Evolutionary conservation across 2,329 filamentous ascomycete genomes (phyloP).

Genomic region (Colletotrichum kahawae): DNA sequence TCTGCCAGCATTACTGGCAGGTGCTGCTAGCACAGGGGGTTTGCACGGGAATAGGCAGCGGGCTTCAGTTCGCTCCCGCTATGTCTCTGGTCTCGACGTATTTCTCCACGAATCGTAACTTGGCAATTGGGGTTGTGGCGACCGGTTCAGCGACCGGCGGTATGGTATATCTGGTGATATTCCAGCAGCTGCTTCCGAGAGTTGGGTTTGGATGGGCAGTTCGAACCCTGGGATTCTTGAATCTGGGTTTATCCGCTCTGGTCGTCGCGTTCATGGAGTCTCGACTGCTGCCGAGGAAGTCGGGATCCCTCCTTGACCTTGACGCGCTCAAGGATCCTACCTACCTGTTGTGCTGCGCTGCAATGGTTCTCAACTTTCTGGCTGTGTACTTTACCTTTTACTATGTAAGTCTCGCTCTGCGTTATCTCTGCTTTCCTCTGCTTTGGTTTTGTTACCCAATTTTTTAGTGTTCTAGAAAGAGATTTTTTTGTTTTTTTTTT

Average conservation of each 20-base stretch:
- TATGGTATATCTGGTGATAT: conserved; percentile 50
- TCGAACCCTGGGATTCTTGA: conserved; percentile 46
- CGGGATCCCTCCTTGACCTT: conserved; percentile 41
- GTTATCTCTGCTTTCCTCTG: too few relatives aligned
- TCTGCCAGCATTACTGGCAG: conserved; percentile 50
- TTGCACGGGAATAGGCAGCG: conserved; percentile 54
- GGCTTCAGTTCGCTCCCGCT: conserved; percentile 60
- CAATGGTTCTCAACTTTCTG: too few relatives aligned
- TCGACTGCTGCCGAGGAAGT: background rate
- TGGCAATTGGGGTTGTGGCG: conserved; percentile 64
- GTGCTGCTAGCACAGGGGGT: conserved; percentile 54
- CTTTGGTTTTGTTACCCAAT: too few relatives aligned
- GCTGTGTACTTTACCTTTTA: too few relatives aligned
- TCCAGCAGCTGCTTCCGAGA: conserved; percentile 41
- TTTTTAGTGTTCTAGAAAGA: too few relatives aligned
- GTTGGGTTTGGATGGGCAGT: conserved; percentile 62
- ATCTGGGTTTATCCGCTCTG: background rate
- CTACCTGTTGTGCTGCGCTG: too few relatives aligned
- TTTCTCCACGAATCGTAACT: conserved; percentile 57
- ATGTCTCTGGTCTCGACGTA: conserved; percentile 66
- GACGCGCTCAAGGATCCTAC: too few relatives aligned
- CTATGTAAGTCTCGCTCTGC: too few relatives aligned
- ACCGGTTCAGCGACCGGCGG: conserved; percentile 61
- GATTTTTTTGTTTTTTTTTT: too few relatives aligned
- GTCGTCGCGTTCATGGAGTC: background rate